These are phyloP conservation scores for Botrytis galanthina DNA, from an alignment of 2,329 filamentous ascomycete genomes.

Conservation along the genomic window DNA sequence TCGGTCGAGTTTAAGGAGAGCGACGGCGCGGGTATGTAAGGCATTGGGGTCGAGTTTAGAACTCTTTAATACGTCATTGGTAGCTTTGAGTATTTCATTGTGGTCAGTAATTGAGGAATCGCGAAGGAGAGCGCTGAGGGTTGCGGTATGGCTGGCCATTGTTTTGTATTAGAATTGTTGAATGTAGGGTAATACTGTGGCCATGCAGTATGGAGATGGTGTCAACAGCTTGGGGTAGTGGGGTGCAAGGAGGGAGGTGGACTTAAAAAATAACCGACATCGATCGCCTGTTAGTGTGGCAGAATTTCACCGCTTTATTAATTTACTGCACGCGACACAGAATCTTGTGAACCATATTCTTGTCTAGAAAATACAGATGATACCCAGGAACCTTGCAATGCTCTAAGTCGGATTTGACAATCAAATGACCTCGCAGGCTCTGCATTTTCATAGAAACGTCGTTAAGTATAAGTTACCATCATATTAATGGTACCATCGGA, in stretches of 20 bases:
- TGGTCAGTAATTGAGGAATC: constrained; percentile 64
- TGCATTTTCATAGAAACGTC: neutral
- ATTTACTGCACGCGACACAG: neutral
- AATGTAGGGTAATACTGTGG: neutral
- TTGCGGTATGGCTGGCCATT: constrained; percentile 34
- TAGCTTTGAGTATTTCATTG: constrained; percentile 66
- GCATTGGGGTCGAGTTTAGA: constrained; percentile 57
- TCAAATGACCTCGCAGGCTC: neutral
- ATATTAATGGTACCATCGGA: neutral
- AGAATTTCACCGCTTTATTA: constrained; percentile 13
- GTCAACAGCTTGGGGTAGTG: constrained; percentile 20
- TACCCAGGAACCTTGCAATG: neutral
- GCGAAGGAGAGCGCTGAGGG: constrained; percentile 45
- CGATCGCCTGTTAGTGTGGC: neutral
- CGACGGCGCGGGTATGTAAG: constrained; percentile 68
- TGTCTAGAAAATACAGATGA: neutral
- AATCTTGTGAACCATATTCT: neutral
- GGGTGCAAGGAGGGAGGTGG: constrained; percentile 12
- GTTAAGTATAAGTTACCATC: neutral
- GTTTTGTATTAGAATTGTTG: neutral
- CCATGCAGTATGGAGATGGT: constrained; percentile 18
- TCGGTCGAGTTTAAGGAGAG: constrained; percentile 77
- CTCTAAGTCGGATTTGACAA: neutral
- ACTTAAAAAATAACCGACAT: constrained; percentile 14
- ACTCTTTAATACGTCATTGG: constrained; percentile 59